Base-by-base conservation (phyloP, 2,329 filamentous ascomycete genomes). In the Escovopsis weberi region DNA sequence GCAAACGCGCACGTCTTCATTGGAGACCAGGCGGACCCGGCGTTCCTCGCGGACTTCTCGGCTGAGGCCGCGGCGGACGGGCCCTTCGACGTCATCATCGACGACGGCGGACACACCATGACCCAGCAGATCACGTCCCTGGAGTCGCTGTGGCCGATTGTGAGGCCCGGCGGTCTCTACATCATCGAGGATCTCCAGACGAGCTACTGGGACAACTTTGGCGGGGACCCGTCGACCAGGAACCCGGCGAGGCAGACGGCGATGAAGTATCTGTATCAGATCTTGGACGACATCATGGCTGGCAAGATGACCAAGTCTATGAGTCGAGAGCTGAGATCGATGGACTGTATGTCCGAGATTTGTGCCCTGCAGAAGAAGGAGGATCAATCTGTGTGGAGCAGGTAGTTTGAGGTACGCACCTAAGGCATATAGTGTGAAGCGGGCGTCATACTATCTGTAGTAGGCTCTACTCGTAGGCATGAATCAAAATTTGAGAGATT, bases 21-120 rank as follows among this genome's bases (percentile, higher is more conserved):
- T 5, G 62, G 65, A 4, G 59, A 66, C 42, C 64, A 66, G 40
- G 60, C 59, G 6, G 57, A 65, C 40, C 46, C 50, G 3, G 38
- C 40, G 0, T 64, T 66, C 39, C 55, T 67, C n/a, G 44, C 57
- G 6, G 44, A 50, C 5, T 62, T 66, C 46, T 49, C 61, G 32
- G 40, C 44, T 10, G 49, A 59, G 35, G 48, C 57, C 0, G 61
- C 60, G 15, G 47, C 48, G 6, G 51, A 56, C 19, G 40, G 43
- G 12, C 34, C 48, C 11, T 65, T 66, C 36, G 64, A 66, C 45
- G 46, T 67, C 32, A 60, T 67, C 36, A 52, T 67, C 35, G 61
- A 66, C 39, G 61, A 63, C 42, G 62, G 61, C 4, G 59, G 60
- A 1, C 61, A 64, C 40, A 55, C 44, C 4, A 62, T 66, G 58